phyloP scores from a whole-genome alignment of 768 basidiomycete species.

The Panaeolus cyanescens region DNA sequence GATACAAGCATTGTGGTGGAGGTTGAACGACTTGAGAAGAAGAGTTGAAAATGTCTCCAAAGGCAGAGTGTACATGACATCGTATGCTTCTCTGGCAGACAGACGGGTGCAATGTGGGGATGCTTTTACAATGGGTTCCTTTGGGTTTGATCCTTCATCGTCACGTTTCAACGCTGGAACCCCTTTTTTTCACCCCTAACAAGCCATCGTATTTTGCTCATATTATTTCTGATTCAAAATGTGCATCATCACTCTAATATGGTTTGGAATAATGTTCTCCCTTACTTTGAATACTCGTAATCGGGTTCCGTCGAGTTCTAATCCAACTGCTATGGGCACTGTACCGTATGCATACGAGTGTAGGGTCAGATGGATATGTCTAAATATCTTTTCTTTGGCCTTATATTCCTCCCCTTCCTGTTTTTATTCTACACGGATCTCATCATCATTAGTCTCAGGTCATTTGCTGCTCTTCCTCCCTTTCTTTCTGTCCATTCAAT shows the following conservation, averaged over 20 bases:
- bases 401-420: not conserved
- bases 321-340: not conserved
- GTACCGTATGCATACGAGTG: too few relatives aligned
- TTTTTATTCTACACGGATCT: not conserved
- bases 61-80: too few relatives aligned
- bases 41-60: not conserved
- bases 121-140: not conserved
- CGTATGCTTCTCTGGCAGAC: not conserved
- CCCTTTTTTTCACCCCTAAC: not conserved
- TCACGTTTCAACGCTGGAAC: not conserved
- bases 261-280: not conserved
- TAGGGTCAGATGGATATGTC: not conserved
- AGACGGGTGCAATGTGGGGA: not conserved
- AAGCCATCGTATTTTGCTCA: not conserved
- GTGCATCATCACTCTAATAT: not conserved
- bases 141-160: not conserved
- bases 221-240: not conserved
- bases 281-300: not conserved
- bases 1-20: constrained; percentile 4
- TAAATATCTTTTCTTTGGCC: not conserved
- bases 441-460: not conserved
- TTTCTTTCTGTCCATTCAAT: not conserved
- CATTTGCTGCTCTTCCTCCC: not conserved
- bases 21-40: not conserved
- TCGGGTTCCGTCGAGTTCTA: not conserved